Base-by-base conservation (phyloP, 73 alveolate genomes). In the Uronychia binucleata region DNA sequence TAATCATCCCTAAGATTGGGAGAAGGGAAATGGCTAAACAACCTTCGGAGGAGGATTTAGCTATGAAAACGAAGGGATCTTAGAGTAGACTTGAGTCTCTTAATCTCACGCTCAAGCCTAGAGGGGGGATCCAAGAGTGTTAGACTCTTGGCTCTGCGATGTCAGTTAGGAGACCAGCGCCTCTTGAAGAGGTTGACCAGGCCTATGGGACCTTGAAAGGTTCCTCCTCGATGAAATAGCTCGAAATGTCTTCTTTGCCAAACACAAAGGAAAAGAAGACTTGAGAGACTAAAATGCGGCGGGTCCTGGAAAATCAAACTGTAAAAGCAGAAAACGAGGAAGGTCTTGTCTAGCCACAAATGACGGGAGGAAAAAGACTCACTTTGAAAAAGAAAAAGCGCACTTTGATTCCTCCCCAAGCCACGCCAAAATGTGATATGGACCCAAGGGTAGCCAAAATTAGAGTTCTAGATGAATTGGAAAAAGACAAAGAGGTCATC, bases 181-280 rank as follows among this genome's bases (percentile, higher is more conserved):
- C 67, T 11, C 5, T 46, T 46, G 67, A 46, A 46, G 67, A 46
- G n/a, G n/a, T 19, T 46, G 67, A 46, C 19, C 67, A 46, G 5
- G 67, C 67, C 67, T 46, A 46, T 46, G 67, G 67, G 67, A 46
- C 19, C 5, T 19, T 19, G n/a, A 46, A 46, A n/a, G n/a, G n/a
- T n/a, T n/a, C n/a, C n/a, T n/a, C n/a, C n/a, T n/a, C n/a, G n/a
- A n/a, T n/a, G n/a, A n/a, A n/a, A n/a, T n/a, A n/a, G n/a, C n/a
- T n/a, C 19, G 67, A 46, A 46, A 11, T 46, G 67, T 11, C 19
- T 5, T 11, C 67, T 46, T 11, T 46, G 5, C 67, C 67, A 11
- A 46, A 46, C 67, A 46, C 67, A n/a, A n/a, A n/a, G n/a, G n/a
- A n/a, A n/a, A n/a, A n/a, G n/a, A 46, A 46, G 67, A 46, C 67